phyloP scores from a whole-genome alignment of 352 stramenopile species.

The Thalassiosira sp. region DNA sequence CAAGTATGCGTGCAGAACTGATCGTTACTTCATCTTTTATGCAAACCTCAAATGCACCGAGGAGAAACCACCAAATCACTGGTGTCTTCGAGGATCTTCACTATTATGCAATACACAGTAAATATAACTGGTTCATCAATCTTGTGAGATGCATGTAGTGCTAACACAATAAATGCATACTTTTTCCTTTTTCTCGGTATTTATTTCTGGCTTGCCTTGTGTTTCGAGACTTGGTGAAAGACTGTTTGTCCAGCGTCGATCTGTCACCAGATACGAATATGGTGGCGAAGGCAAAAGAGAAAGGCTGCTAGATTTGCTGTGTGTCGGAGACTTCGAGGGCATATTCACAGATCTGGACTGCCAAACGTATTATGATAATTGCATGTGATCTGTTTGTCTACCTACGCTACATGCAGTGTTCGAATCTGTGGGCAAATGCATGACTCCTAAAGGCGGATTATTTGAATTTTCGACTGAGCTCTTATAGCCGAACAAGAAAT shows the following conservation, averaged over 20 bases:
- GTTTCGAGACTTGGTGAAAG: constrained; percentile 34
- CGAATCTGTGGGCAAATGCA: constrained; percentile 3
- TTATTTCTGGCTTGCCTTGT: too few species aligned
- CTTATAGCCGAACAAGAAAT: neutral
- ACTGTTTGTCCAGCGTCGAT: constrained; percentile 46
- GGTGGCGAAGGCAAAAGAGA: constrained; percentile 47
- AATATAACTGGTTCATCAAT: too few species aligned
- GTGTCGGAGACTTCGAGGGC: constrained; percentile 29
- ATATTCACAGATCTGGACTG: constrained; percentile 3
- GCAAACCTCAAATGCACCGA: constrained; percentile 86
- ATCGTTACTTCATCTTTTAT: constrained; percentile 96
- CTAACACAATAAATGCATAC: too few species aligned
- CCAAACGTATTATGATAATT: constrained; percentile 37
- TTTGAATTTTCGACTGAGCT: constrained; percentile 59
- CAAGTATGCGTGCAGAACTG: constrained; percentile 94
- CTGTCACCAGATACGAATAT: constrained; percentile 59
- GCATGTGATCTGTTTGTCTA: constrained; percentile 65
- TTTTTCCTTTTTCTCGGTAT: too few species aligned
- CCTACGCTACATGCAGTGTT: constrained; percentile 51
- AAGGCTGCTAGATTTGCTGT: constrained; percentile 45
- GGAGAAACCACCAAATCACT: constrained; percentile 89
- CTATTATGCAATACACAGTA: constrained; percentile 51
- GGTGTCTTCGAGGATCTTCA: constrained; percentile 88
- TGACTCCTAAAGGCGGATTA: constrained; percentile 2
- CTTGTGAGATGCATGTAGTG: too few species aligned